A percentile compares a stretch with the other conserved stretches of the same genome.
Evolutionary conservation across 2,329 filamentous ascomycete genomes (phyloP).

Genomic region (Byssothecium circinans): DNA sequence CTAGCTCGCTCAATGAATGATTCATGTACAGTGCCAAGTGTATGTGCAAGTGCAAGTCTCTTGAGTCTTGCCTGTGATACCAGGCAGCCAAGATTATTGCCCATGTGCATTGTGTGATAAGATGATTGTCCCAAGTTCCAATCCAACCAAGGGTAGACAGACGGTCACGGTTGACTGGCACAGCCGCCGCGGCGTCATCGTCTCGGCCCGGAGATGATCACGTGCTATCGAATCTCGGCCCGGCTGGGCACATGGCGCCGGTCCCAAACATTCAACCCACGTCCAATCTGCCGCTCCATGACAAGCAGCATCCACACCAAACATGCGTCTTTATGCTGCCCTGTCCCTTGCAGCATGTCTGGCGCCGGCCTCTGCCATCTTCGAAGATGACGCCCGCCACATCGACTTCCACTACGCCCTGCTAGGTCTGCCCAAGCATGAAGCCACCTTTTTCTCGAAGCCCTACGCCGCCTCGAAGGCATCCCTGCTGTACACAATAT

Average conservation of each 20-base stretch:
- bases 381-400: constrained; percentile 85
- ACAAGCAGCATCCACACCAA: constrained; percentile 21
- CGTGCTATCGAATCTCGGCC: background rate
- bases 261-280: background rate
- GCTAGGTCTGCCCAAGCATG: constrained; percentile 76
- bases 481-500: constrained; percentile 87
- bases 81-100: too few relatives aligned
- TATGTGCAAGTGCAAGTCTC: background rate
- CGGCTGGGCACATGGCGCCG: background rate
- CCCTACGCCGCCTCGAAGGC: constrained; percentile 80
- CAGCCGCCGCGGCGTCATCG: too few relatives aligned
- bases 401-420: constrained; percentile 93
- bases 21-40: background rate
- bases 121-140: too few relatives aligned
- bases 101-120: too few relatives aligned
- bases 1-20: background rate
- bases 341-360: constrained; percentile 46
- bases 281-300: background rate
- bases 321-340: constrained; percentile 43
- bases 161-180: too few relatives aligned
- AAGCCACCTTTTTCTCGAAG: constrained; percentile 93
- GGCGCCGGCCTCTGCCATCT: constrained; percentile 67
- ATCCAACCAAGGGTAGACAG: too few relatives aligned
- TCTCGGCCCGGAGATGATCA: background rate
- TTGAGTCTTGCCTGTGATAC: too few relatives aligned